Percentiles rank a stretch among this genome's conserved stretches.
Conservation (phyloP, 2,329 filamentous ascomycete species). For the Dryadomyces quercivorus region DNA sequence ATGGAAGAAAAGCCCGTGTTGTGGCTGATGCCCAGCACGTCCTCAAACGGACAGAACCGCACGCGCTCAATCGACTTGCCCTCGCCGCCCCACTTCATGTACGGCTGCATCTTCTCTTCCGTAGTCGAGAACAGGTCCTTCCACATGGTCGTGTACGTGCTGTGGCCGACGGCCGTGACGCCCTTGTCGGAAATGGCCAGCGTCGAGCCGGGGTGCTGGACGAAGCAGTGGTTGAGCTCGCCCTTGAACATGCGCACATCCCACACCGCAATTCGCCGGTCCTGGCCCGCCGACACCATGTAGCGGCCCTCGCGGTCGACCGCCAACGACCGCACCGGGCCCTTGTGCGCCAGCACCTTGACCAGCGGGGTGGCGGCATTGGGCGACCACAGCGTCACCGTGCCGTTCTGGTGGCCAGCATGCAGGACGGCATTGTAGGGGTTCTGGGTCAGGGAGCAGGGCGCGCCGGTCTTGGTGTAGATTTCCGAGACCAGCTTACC, state of each 20-base stretch:
- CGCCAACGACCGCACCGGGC: conserved; percentile 74
- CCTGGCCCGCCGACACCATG: conserved; percentile 15
- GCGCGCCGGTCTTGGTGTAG: conserved; percentile 71
- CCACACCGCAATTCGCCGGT: conserved; percentile 14
- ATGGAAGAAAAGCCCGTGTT: conserved; percentile 78
- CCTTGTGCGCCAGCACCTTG: conserved; percentile 79
- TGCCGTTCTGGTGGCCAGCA: conserved; percentile 87
- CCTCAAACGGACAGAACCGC: conserved; percentile 89
- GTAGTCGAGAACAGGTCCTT: conserved; percentile 56
- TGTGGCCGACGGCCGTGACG: conserved; percentile 81
- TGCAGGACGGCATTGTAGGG: conserved; percentile 86
- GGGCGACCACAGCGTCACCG: conserved; percentile 90
- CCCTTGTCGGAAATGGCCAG: conserved; percentile 82
- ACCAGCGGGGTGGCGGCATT: conserved; percentile 79
- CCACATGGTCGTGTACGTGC: conserved; percentile 83
- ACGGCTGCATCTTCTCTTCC: conserved; percentile 76
- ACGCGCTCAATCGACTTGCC: conserved; percentile 70
- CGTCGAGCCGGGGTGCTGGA: conserved; percentile 68
- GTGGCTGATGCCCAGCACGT: conserved; percentile 71
- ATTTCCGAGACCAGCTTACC: conserved; percentile 80
- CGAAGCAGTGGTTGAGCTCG: conserved; percentile 81
- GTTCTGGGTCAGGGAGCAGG: conserved; percentile 77
- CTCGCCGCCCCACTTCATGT: conserved; percentile 87
- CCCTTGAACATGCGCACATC: conserved; percentile 37
- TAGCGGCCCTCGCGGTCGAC: conserved; percentile 79